Conservation (phyloP, 805 yeast species). For the Pichia kluyveri region DNA sequence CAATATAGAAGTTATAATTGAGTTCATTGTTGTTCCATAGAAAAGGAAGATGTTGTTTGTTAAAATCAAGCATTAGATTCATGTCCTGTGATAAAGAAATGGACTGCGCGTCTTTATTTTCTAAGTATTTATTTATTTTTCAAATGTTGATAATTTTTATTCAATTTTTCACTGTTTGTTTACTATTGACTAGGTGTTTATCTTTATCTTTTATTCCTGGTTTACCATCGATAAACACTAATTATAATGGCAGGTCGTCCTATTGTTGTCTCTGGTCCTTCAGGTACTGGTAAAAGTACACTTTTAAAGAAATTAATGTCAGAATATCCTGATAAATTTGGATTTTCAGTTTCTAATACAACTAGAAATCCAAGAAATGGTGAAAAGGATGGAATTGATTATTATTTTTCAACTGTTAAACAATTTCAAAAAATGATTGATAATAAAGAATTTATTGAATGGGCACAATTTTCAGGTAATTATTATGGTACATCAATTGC, state of each 20-base stretch:
- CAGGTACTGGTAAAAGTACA: constrained; percentile 95
- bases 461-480: constrained; percentile 98
- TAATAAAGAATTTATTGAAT: constrained; percentile 76
- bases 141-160: too few relatives aligned
- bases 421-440: constrained; percentile 70
- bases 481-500: constrained; percentile 90
- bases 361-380: constrained; percentile 90
- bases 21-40: neutral
- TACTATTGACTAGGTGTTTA: too few relatives aligned
- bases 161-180: too few relatives aligned
- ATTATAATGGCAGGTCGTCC: constrained; percentile 44
- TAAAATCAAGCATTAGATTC: too few relatives aligned
- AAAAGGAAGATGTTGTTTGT: too few relatives aligned
- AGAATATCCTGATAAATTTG: constrained; percentile 84
- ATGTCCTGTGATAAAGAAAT: too few relatives aligned
- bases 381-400: constrained; percentile 81
- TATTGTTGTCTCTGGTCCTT: constrained; percentile 93
- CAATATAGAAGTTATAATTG: constrained; percentile 1
- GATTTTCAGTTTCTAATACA: constrained; percentile 90
- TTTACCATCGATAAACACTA: too few relatives aligned
- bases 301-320: constrained; percentile 80
- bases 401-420: constrained; percentile 77
- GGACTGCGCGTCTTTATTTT: too few relatives aligned
- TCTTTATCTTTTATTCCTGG: too few relatives aligned
- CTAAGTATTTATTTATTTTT: too few relatives aligned